phyloP scores from a whole-genome alignment of 148 eudicot genomes.

The Hydrangea macrophylla region DNA sequence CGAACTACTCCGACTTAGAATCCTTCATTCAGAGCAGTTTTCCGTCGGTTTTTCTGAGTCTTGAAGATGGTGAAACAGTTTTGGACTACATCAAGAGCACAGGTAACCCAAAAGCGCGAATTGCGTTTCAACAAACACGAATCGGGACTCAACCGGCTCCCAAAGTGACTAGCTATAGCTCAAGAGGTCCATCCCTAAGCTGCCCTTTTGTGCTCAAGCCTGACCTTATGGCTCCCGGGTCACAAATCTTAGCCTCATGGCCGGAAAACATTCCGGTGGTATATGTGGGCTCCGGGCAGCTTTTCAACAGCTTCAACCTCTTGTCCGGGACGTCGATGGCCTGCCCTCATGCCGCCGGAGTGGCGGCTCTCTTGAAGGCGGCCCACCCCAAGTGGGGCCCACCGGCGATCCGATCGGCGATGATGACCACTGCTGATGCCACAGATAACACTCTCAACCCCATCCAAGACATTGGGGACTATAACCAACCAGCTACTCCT shows the following conservation, averaged over 20 bases:
- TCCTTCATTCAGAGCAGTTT: slow-evolving; percentile 19
- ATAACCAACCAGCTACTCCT: slow-evolving; percentile 26
- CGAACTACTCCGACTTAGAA: slow-evolving; percentile 24
- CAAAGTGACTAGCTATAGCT: slow-evolving; percentile 40
- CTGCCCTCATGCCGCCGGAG: slow-evolving; percentile 34
- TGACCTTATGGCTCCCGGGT: slow-evolving; percentile 42
- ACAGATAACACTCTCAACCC: slow-evolving; percentile 24
- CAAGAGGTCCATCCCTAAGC: slow-evolving; percentile 49
- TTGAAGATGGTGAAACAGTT: slow-evolving; percentile 21
- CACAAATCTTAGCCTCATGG: slow-evolving; percentile 41
- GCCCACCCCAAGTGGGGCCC: slow-evolving; percentile 40
- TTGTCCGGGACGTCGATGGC: slow-evolving; percentile 44
- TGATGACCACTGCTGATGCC: slow-evolving; percentile 34
- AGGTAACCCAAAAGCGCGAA: slow-evolving; percentile 16
- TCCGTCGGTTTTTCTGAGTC: slow-evolving; percentile 29
- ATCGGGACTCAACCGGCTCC: slow-evolving; percentile 33
- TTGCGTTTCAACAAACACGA: slow-evolving; percentile 23
- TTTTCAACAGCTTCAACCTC: slow-evolving; percentile 28
- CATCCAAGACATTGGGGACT: slow-evolving; percentile 21
- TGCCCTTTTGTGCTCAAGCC: slow-evolving; percentile 44
- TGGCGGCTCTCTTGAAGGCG: slow-evolving; percentile 34
- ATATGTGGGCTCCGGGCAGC: neutral
- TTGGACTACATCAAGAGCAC: slow-evolving; percentile 20
- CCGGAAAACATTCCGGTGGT: slow-evolving; percentile 14
- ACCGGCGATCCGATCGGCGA: slow-evolving; percentile 36